phyloP scores from a whole-genome alignment of 441 rosid genomes.

The Gossypium gossypioides region DNA sequence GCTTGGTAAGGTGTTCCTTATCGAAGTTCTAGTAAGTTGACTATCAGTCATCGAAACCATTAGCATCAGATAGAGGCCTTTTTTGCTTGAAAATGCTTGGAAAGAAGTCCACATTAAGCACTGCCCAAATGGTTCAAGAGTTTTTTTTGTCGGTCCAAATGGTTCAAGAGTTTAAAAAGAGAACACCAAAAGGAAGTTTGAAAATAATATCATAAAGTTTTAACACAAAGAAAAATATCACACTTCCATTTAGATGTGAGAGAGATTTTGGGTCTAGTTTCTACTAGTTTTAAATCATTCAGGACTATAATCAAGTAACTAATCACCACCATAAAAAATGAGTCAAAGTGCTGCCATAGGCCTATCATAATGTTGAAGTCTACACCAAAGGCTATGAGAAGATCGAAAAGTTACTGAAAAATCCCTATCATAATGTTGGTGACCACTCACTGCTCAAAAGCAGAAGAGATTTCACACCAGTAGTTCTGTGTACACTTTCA shows the following conservation, averaged over 20 bases:
- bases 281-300: neutral
- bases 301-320: neutral
- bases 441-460: neutral
- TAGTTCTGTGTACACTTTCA: neutral
- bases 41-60: neutral
- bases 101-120: neutral
- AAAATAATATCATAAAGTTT: neutral
- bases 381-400: neutral
- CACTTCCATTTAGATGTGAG: neutral
- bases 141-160: neutral
- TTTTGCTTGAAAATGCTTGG: neutral
- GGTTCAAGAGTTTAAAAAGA: neutral
- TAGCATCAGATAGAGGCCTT: neutral
- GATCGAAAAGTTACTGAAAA: neutral
- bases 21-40: neutral
- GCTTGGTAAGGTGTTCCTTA: neutral
- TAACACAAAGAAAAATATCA: neutral
- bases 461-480: neutral
- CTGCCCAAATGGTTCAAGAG: neutral
- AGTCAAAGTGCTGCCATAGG: neutral
- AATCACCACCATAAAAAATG: neutral
- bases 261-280: neutral
- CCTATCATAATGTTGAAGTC: neutral
- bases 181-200: neutral
- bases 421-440: neutral